Evolutionary conservation across 2,329 filamentous ascomycete genomes (phyloP).

Genomic region (Fusarium pininemorale): DNA sequence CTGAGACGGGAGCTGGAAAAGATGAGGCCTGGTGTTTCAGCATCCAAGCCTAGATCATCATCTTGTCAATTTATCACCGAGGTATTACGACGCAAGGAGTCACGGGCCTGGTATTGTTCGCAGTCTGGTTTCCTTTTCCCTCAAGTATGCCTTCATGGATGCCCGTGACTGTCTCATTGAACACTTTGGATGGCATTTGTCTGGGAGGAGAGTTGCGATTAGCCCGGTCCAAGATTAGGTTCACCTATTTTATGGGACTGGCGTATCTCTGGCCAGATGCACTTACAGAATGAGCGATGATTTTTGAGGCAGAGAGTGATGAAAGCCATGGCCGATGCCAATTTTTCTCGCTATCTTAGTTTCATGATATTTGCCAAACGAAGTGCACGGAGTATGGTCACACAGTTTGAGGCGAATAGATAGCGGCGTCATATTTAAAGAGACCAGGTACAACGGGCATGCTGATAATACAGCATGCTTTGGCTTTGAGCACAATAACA

Average conservation of each 20-base stretch:
- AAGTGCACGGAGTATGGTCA: neutral
- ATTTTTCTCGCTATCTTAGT: neutral
- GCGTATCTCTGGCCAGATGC: constrained; percentile 12
- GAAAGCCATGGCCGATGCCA: neutral
- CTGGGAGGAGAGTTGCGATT: constrained; percentile 3
- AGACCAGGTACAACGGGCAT: constrained; percentile 6
- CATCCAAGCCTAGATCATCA: neutral
- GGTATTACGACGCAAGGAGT: neutral
- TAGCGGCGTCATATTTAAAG: constrained; percentile 1
- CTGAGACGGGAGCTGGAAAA: neutral
- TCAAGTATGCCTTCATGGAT: neutral
- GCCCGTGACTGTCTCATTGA: neutral
- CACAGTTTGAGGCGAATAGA: constrained; percentile 4
- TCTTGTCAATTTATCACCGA: neutral
- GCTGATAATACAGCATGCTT: constrained; percentile 5
- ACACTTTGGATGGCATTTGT: constrained; percentile 3
- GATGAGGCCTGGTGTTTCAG: neutral
- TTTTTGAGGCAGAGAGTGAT: neutral
- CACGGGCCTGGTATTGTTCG: neutral
- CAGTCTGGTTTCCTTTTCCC: neutral
- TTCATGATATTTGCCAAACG: neutral
- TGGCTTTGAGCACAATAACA: constrained; percentile 16
- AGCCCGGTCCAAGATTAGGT: neutral
- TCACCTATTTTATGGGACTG: neutral
- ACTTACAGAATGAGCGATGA: neutral